These are phyloP conservation scores for Carex parvula DNA, from an alignment of 176 grass and related monocot genomes.

Conservation along the genomic window DNA sequence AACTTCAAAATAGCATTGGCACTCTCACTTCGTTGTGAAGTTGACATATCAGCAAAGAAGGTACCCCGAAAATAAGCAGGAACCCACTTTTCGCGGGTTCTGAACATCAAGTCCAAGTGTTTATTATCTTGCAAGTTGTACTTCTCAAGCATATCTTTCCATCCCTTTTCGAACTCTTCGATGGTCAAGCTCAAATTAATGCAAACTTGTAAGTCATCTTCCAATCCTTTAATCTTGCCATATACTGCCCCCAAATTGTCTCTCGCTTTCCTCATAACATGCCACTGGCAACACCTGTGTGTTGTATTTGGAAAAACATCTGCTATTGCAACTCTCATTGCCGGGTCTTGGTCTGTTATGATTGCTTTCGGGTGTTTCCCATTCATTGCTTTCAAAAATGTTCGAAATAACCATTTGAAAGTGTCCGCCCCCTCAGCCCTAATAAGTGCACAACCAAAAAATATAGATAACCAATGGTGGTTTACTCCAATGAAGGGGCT, in stretches of 20 bases:
- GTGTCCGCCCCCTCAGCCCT: not conserved
- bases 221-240: not conserved
- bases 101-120: not conserved
- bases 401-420: conserved; percentile 4
- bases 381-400: not conserved
- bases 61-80: no score
- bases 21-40: no score
- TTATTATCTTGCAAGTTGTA: not conserved
- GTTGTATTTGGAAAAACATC: conserved; percentile 1
- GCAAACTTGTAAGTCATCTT: not conserved
- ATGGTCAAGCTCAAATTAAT: not conserved
- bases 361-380: not conserved
- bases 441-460: not conserved
- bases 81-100: not conserved
- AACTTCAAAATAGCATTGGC: no score
- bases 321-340: not conserved
- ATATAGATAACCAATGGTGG: not conserved
- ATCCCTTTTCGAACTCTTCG: not conserved
- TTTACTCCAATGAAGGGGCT: not conserved
- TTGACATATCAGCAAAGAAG: no score
- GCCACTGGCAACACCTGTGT: conserved; percentile 5
- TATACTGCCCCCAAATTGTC: not conserved
- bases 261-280: not conserved
- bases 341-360: not conserved
- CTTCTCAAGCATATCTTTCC: not conserved